A percentile compares a stretch with the other conserved stretches of the same genome.
Evolutionary conservation across 2,329 filamentous ascomycete species (phyloP).

Genomic region (Fusarium albidum): DNA sequence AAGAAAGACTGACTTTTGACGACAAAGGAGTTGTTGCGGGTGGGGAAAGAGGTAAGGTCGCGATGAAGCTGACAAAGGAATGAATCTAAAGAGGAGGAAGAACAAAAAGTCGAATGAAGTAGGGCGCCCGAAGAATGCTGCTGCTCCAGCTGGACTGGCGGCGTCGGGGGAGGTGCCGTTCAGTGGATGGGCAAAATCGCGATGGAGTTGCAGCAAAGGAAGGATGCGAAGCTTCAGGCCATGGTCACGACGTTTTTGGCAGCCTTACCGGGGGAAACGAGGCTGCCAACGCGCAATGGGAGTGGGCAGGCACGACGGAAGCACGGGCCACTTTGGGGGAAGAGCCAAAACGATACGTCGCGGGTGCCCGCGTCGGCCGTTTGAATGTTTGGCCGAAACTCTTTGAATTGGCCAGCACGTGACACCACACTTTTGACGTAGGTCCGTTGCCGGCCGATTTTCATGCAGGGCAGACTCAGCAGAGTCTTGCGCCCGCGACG

Average conservation of each 20-base stretch:
- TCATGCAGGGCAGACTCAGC: constrained; percentile 8
- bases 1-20: constrained; percentile 39
- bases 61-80: constrained; percentile 34
- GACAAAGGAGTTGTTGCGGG: constrained; percentile 37
- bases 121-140: constrained; percentile 5
- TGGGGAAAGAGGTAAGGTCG: constrained; percentile 27
- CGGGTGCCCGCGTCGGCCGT: background rate
- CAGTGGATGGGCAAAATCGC: constrained; percentile 30
- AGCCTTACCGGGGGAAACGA: constrained; percentile 40
- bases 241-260: constrained; percentile 37
- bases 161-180: constrained; percentile 20
- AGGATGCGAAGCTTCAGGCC: constrained; percentile 32
- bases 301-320: constrained; percentile 13
- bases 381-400: too few species aligned
- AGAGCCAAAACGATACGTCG: constrained; percentile 11
- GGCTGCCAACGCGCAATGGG: constrained; percentile 31
- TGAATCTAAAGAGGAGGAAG: constrained; percentile 30
- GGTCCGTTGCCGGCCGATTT: constrained; percentile 35
- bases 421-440: constrained; percentile 15
- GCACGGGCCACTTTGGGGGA: constrained; percentile 32
- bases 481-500: constrained; percentile 14
- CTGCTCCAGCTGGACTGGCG: constrained; percentile 4
- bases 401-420: constrained; percentile 28
- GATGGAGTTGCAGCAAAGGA: constrained; percentile 33
- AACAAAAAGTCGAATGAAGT: constrained; percentile 6